Evolutionary conservation across 2,329 filamentous ascomycete genomes (phyloP).

Genomic region (Trichoderma arundinaceum): DNA sequence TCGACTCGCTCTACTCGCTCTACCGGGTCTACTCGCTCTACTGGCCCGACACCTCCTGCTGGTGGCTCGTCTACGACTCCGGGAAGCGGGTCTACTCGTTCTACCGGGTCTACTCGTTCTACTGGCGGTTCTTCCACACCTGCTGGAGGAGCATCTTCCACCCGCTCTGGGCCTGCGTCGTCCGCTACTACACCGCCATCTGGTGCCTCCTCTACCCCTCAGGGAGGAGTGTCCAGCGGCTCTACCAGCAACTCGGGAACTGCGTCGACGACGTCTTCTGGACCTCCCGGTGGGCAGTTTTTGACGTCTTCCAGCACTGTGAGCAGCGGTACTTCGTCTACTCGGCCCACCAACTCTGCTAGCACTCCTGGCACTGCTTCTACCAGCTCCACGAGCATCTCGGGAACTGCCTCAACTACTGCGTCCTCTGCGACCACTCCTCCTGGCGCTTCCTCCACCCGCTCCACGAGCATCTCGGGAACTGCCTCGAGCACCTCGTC

Average conservation of each 20-base stretch:
- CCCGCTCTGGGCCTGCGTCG: background rate
- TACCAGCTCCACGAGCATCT: background rate
- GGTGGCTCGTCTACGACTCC: background rate
- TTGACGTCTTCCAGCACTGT: conserved; percentile 1
- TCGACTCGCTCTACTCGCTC: background rate
- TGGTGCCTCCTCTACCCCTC: background rate
- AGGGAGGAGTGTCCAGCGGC: background rate
- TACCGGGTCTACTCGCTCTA: background rate
- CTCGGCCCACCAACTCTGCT: background rate
- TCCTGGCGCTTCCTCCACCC: background rate
- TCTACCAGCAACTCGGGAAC: background rate
- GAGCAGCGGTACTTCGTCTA: conserved; percentile 1
- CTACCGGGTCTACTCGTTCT: background rate
- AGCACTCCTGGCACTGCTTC: background rate
- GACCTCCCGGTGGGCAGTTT: background rate
- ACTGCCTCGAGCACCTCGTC: background rate
- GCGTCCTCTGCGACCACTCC: background rate
- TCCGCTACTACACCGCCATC: background rate
- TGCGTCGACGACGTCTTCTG: background rate
- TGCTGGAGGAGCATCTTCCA: background rate
- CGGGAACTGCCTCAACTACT: background rate
- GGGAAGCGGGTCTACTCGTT: background rate
- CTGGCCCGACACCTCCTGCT: background rate
- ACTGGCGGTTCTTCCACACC: background rate
- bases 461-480: background rate